Percentiles rank a stretch among this genome's conserved stretches.
Conservation (phyloP, 129 eudicot genomes). For the Gnaphalium uliginosum region DNA sequence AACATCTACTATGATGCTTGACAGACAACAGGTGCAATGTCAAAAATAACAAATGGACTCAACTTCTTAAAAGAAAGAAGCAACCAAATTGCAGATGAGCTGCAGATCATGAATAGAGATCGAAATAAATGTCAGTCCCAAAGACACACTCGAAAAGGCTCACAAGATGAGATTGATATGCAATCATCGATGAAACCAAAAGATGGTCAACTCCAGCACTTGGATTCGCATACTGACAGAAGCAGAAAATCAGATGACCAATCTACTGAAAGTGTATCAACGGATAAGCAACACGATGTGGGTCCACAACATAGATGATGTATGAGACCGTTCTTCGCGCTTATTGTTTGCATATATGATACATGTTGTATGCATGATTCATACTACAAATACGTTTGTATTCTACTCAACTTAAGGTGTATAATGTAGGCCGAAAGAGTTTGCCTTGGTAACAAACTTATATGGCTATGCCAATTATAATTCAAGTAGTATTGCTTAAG, state of each 20-base stretch:
- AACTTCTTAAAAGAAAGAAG: constrained; percentile 82
- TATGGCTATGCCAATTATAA: constrained; percentile 16
- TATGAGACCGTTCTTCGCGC: constrained; percentile 4
- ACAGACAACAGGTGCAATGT: constrained; percentile 60
- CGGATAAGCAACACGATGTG: constrained; percentile 12
- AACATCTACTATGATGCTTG: constrained; percentile 18
- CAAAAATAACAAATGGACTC: constrained; percentile 82
- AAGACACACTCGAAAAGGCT: constrained; percentile 26
- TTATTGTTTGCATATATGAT: constrained; percentile 17
- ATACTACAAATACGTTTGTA: neutral
- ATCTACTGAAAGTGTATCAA: constrained; percentile 21
- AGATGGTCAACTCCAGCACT: constrained; percentile 24
- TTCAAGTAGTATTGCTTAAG: neutral
- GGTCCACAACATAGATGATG: constrained; percentile 8
- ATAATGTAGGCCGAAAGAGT: constrained; percentile 13
- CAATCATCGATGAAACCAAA: constrained; percentile 16
- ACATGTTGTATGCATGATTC: constrained; percentile 27
- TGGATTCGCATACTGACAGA: constrained; percentile 24
- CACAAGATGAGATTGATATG: constrained; percentile 34
- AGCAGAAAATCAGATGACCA: constrained; percentile 23
- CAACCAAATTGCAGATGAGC: constrained; percentile 61
- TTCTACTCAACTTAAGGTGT: constrained; percentile 1
- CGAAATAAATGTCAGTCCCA: constrained; percentile 36
- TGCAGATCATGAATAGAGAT: constrained; percentile 58
- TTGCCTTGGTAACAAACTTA: constrained; percentile 17